phyloP scores from a whole-genome alignment of 2,329 filamentous ascomycete genomes.

The Alternaria solani region DNA sequence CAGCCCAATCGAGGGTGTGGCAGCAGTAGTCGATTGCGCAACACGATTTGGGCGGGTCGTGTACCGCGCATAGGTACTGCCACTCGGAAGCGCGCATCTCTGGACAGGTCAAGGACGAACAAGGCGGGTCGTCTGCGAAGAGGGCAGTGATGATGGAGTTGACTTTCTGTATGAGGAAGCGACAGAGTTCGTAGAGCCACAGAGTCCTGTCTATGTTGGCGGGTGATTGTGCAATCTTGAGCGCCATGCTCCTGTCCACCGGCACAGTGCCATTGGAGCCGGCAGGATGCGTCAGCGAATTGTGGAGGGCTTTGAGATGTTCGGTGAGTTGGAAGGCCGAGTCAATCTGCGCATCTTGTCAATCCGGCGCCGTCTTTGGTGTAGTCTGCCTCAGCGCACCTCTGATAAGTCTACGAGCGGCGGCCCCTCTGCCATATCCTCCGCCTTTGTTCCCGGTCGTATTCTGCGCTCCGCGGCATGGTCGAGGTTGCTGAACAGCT shows the following conservation, averaged over 20 bases:
- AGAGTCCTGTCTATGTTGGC: conserved; percentile 83
- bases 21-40: conserved; percentile 99
- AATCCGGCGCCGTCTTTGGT: conserved; percentile 19
- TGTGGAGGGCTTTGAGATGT: conserved; percentile 91
- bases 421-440: conserved; percentile 90
- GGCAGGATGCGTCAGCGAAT: conserved; percentile 74
- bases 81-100: conserved; percentile 99
- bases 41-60: conserved; percentile 95
- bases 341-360: conserved; percentile 72
- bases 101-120: conserved; percentile 86
- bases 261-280: conserved; percentile 67
- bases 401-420: conserved; percentile 86
- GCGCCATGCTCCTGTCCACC: conserved; percentile 78
- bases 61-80: conserved; percentile 98
- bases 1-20: conserved; percentile 97
- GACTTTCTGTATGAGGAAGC: conserved; percentile 92
- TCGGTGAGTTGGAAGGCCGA: conserved; percentile 98
- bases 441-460: conserved; percentile 88
- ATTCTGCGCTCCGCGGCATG: conserved; percentile 83
- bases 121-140: conserved; percentile 88
- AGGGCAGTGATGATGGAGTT: conserved; percentile 93
- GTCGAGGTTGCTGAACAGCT: conserved; percentile 65
- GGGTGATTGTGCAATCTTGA: conserved; percentile 79
- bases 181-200: conserved; percentile 98
- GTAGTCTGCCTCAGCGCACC: conserved; percentile 60